Evolutionary conservation across 2,329 filamentous ascomycete species (phyloP), one percentile per base, ranked within the genome.

Genomic region (Hymenoscyphus albidus): DNA sequence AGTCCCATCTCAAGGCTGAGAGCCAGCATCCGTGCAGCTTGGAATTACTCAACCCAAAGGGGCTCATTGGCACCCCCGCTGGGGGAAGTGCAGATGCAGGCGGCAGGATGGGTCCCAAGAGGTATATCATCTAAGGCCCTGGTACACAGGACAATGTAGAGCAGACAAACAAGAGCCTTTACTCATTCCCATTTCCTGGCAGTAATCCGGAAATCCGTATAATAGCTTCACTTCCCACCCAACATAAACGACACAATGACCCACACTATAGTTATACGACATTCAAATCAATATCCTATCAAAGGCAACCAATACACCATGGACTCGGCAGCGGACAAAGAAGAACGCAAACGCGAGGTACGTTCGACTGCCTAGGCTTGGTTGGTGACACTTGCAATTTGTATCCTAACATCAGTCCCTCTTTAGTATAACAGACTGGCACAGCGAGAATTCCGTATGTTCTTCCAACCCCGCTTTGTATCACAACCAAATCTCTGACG

Each of bases 361-460:
- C 44, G 68, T 64, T 58, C 59, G 58, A 42, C 3, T 31, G 16
- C 27, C 16, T 39, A 35, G 5, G 27, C 4, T 42, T 39, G 27
- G 42, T 42, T 39, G 27, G 42, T 22, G 44, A 51, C 18, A 35
- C 22, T 58, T 32, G 18, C 18, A 13, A 35, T n/a, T 57, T 10
- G 13, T 40, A 48, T 40, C 27, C 44, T 61, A 59, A n/a, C 58
- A 61, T 31, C 62, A 61, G 10, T 22, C 61, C 9, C n/a, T 16
- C 10, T 62, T 18, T 31, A 76, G 74, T 76, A 76, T 69, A 80
- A 80, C 65, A 75, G 78, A 58, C 76, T 80, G 68, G 78, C 78
- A 58, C 78, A 80, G 64, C 70, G 78, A 68, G 77, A 79, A 68
- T 80, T 80, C 67, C 77, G 78, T 80, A 77, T 69, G 77, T 70